Base-by-base conservation (phyloP, 2,329 filamentous ascomycete species). In the Emydomyces testavorans region DNA sequence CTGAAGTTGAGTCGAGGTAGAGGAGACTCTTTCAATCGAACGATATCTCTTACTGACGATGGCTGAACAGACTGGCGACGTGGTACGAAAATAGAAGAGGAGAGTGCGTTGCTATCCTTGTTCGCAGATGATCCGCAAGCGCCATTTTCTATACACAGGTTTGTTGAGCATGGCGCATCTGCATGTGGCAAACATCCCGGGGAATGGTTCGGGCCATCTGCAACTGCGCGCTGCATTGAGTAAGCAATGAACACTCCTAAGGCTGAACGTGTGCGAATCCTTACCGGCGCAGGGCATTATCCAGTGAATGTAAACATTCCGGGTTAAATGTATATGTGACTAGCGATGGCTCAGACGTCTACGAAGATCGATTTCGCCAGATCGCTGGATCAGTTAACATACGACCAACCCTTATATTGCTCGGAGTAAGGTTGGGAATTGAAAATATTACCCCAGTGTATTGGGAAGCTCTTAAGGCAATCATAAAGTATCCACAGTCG, bases 161-260 rank as follows among this genome's bases (percentile, higher is more conserved):
- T 98, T 60, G 92, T 98, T 29, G 75, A 82, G 46, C 84, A 94
- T 57, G 92, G 92, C 15, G 88, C 88, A 20, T 74, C 77, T 29
- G 82, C 83, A 2, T 98, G 92, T 65, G 89, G 87, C 3, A 96
- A 94, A 66, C 85, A 93, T 60, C 92, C 92, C 0, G 92, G 92
- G 31, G 87, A 96, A 67, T 98, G 92, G 92, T 98, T 98, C 67
- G 92, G 92, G 0, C 92, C 92, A n/a, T 95, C 88, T 15, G 92
- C 92, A 5, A 93, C 92, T 7, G 89, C 92, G 39, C 80, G 83
- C 49, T 96, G 92, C 64, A 95, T 98, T 56, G 83, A 92, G 88
- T 93, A 70, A 64, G 83, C 18, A 28, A n/a, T 8, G n/a, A 41
- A 47, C 29, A 6, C 10, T 23, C 7, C 13, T 20, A 18, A n/a